A percentile compares a stretch with the other conserved stretches of the same genome.
phyloP scores from a whole-genome alignment of 2,329 filamentous ascomycete genomes.

The Alternaria gaisen region DNA sequence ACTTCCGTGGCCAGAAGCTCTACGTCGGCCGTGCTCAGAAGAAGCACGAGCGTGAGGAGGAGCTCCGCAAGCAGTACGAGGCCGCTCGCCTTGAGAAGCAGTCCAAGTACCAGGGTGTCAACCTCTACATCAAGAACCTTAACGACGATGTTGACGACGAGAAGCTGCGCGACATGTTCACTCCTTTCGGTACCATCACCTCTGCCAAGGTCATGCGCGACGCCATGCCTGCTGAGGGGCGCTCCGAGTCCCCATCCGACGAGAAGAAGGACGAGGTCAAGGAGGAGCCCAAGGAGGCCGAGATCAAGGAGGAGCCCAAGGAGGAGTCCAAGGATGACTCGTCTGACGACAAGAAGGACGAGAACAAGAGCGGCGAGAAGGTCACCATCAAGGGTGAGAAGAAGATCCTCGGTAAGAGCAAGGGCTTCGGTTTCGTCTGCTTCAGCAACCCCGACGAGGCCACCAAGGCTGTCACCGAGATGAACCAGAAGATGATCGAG shows the following conservation, averaged over 20 bases:
- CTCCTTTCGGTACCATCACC: slow-evolving; percentile 91
- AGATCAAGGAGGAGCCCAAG: slow-evolving; percentile 63
- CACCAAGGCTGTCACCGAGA: slow-evolving; percentile 98
- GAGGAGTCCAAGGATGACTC: slow-evolving; percentile 67
- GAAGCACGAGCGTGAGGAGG: slow-evolving; percentile 99
- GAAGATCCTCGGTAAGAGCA: slow-evolving; percentile 90
- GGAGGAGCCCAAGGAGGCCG: slow-evolving; percentile 61
- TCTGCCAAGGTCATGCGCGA: slow-evolving; percentile 99
- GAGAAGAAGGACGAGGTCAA: slow-evolving; percentile 60
- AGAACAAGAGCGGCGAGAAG: slow-evolving; percentile 62
- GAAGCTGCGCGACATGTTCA: slow-evolving; percentile 93
- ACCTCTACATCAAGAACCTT: slow-evolving; percentile 99
- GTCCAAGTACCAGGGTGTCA: slow-evolving; percentile 99
- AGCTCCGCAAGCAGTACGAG: slow-evolving; percentile 98
- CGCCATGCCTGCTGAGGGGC: slow-evolving; percentile 61
- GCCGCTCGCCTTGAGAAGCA: slow-evolving; percentile 97
- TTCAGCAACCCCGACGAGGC: slow-evolving; percentile 99
- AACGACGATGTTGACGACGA: slow-evolving; percentile 97
- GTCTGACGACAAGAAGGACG: slow-evolving; percentile 67
- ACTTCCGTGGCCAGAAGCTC: slow-evolving; percentile 92
- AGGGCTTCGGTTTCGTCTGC: slow-evolving; percentile 99
- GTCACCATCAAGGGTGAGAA: slow-evolving; percentile 67
- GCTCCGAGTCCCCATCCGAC: slow-evolving; percentile 55
- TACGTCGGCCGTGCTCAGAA: slow-evolving; percentile 99
- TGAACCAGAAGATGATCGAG: slow-evolving; percentile 99